These are phyloP conservation scores for Triglochin maritima DNA, from an alignment of 106 monocot species.

Conservation along the genomic window DNA sequence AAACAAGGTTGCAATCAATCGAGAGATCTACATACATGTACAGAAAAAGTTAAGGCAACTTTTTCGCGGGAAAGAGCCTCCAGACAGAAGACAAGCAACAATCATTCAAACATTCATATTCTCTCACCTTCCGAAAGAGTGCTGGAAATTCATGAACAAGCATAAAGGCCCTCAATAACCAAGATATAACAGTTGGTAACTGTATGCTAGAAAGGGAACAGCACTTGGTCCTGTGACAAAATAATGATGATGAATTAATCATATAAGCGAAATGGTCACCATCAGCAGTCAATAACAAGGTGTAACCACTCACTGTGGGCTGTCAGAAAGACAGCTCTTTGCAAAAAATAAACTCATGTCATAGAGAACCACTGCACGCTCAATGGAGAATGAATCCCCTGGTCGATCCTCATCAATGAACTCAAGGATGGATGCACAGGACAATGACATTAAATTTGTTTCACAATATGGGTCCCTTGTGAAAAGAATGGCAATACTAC, in stretches of 20 bases:
- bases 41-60: background rate
- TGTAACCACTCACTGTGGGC: constrained; percentile 21
- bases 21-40: constrained; percentile 44
- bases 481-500: constrained; percentile 50
- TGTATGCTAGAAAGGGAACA: constrained; percentile 48
- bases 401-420: constrained; percentile 27
- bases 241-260: background rate
- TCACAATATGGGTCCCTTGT: constrained; percentile 12
- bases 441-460: background rate
- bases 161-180: constrained; percentile 69
- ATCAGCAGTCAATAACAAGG: background rate
- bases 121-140: constrained; percentile 64
- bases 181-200: constrained; percentile 38
- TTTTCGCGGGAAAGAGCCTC: background rate
- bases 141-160: constrained; percentile 41
- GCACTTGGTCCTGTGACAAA: constrained; percentile 41
- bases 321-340: constrained; percentile 40
- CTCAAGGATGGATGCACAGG: constrained; percentile 26
- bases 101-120: background rate
- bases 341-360: constrained; percentile 51
- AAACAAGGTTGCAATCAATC: constrained; percentile 54
- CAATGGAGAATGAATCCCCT: constrained; percentile 37
- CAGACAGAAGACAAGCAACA: background rate
- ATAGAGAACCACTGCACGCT: constrained; percentile 55
- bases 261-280: background rate